Conservation (phyloP, 345 rosid genomes). For the Laguncularia racemosa region DNA sequence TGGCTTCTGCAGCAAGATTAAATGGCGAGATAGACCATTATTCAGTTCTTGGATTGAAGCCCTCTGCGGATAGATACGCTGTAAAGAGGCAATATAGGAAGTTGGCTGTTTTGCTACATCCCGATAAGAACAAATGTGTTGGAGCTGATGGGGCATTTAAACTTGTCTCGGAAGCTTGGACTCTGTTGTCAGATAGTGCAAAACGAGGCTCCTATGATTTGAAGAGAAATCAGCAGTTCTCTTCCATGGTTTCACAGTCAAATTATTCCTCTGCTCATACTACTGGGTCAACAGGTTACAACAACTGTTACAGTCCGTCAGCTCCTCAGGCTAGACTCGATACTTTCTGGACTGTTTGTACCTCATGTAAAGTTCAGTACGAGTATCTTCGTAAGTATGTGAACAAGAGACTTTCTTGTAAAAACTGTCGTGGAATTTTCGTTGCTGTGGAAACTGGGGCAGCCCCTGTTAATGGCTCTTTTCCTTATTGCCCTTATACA, state of each 20-base stretch:
- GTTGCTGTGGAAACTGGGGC: constrained; percentile 81
- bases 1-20: constrained; percentile 60
- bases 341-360: constrained; percentile 98
- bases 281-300: constrained; percentile 37
- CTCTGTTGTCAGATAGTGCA: constrained; percentile 53
- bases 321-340: constrained; percentile 53
- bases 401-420: constrained; percentile 93
- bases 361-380: constrained; percentile 96
- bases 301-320: constrained; percentile 42
- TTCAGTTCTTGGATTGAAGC: constrained; percentile 84
- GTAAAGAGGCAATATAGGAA: constrained; percentile 89
- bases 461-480: constrained; percentile 71
- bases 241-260: constrained; percentile 29
- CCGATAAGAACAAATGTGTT: constrained; percentile 84
- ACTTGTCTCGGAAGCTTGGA: constrained; percentile 94
- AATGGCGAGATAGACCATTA: constrained; percentile 74
- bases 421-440: constrained; percentile 95
- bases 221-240: constrained; percentile 32
- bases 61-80: constrained; percentile 73
- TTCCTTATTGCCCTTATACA: constrained; percentile 57
- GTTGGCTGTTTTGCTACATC: constrained; percentile 91
- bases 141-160: constrained; percentile 99
- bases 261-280: constrained; percentile 35
- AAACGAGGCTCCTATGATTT: constrained; percentile 61
- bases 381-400: constrained; percentile 95